A percentile compares a stretch with the other conserved stretches of the same genome.
Conservation (phyloP, 768 basidiomycete genomes). For the Phanerodontia chrysosporium region DNA sequence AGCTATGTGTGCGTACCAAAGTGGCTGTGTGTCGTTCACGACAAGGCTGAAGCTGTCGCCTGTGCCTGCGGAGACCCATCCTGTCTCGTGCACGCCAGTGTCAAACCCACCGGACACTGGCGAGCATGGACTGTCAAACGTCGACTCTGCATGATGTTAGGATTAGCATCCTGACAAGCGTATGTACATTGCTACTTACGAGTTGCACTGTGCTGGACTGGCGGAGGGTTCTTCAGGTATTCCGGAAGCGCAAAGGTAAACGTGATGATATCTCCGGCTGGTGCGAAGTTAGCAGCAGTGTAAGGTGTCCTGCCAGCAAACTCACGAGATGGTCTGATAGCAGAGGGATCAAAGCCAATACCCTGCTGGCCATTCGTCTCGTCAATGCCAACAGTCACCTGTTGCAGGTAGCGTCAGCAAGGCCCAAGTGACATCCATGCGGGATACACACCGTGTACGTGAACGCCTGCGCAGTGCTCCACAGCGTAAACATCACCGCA, state of each 20-base stretch:
- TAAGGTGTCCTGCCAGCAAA: neutral
- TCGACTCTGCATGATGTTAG: slow-evolving; percentile 10
- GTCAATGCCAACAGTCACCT: slow-evolving; percentile 17
- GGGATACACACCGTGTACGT: slow-evolving; percentile 3
- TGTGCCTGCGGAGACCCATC: slow-evolving; percentile 8
- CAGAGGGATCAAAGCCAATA: slow-evolving; percentile 17
- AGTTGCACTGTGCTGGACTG: slow-evolving; percentile 18
- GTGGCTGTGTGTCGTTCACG: slow-evolving; percentile 14
- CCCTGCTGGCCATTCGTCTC: slow-evolving; percentile 16
- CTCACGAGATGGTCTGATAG: slow-evolving; percentile 14
- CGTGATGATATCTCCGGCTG: slow-evolving; percentile 14
- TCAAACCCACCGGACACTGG: slow-evolving; percentile 21
- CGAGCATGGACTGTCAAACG: slow-evolving; percentile 22
- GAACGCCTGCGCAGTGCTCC: neutral
- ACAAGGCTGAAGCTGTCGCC: slow-evolving; percentile 8
- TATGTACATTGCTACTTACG: slow-evolving; percentile 3
- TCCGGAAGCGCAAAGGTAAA: slow-evolving; percentile 15
- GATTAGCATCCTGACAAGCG: neutral
- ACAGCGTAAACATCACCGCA: neutral
- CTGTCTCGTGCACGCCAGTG: slow-evolving; percentile 19
- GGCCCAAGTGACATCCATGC: no score
- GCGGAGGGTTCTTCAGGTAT: slow-evolving; percentile 12
- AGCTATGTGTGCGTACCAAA: slow-evolving; percentile 7
- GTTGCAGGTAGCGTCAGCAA: neutral
- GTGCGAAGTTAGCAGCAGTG: neutral